Conservation (phyloP, 306 rosid genomes). For the Quercus cerris region DNA sequence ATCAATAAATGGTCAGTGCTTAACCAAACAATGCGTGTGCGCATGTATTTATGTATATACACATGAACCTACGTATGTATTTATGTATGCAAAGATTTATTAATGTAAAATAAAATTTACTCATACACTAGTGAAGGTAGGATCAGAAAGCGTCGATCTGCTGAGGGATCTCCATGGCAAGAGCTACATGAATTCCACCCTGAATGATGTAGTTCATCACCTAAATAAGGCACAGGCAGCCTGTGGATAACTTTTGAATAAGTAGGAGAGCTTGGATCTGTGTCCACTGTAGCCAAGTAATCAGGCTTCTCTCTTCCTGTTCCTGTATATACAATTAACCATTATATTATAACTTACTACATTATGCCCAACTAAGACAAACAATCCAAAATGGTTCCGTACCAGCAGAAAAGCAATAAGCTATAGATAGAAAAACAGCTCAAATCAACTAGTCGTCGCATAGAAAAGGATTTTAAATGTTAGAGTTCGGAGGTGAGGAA, state of each 20-base stretch:
- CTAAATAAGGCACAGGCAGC: conserved; percentile 54
- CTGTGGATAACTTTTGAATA: conserved; percentile 82
- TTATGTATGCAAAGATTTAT: not conserved
- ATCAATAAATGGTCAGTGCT: not conserved
- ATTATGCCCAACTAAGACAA: not conserved
- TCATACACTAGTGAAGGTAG: conserved; percentile 72
- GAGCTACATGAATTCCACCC: conserved; percentile 99
- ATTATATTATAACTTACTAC: not conserved
- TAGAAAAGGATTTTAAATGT: not conserved
- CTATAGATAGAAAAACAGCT: not conserved
- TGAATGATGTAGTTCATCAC: conserved; percentile 87
- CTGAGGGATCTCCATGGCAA: conserved; percentile 84
- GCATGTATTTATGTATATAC: not conserved
- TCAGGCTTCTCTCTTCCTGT: conserved; percentile 89
- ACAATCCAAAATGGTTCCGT: not conserved
- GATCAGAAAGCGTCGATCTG: conserved; percentile 57
- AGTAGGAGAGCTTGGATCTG: conserved; percentile 82
- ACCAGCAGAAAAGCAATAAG: not conserved
- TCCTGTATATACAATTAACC: conserved; percentile 38
- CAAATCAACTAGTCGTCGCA: not conserved
- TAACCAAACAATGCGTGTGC: not conserved
- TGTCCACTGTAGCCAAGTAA: conserved; percentile 87
- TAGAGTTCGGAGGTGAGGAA: not conserved
- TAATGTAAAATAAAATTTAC: not conserved
- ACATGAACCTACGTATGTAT: not conserved